Conservation (phyloP, 345 rosid species). For the Populus nigra region DNA sequence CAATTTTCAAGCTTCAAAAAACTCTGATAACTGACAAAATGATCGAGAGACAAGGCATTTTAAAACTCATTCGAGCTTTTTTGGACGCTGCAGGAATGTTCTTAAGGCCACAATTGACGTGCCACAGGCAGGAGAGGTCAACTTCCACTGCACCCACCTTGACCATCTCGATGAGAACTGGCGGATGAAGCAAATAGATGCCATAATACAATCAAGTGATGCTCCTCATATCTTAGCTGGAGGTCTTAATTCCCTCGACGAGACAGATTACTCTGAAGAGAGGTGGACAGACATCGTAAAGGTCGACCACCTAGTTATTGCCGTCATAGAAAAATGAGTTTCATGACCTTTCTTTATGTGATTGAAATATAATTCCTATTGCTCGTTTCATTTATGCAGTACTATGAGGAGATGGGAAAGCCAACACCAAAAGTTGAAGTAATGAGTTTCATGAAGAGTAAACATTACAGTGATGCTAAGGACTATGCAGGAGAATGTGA, state of each 20-base stretch:
- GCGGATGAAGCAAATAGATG: constrained; percentile 90
- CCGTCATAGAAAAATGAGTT: no score
- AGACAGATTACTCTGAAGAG: constrained; percentile 70
- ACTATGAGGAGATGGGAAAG: constrained; percentile 92
- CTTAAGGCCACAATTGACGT: constrained; percentile 80
- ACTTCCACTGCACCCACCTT: constrained; percentile 81
- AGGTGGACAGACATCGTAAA: constrained; percentile 88
- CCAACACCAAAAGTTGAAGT: constrained; percentile 84
- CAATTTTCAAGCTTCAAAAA: background rate
- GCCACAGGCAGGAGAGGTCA: constrained; percentile 72
- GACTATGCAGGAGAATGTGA: constrained; percentile 93
- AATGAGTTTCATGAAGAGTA: constrained; percentile 74
- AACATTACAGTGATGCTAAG: constrained; percentile 76
- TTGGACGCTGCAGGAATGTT: constrained; percentile 49
- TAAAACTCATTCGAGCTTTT: background rate
- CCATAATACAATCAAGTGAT: constrained; percentile 58
- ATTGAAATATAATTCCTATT: background rate
- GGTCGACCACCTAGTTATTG: constrained; percentile 31
- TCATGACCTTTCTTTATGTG: background rate
- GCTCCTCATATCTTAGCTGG: constrained; percentile 78
- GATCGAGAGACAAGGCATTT: no score
- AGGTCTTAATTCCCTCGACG: constrained; percentile 81
- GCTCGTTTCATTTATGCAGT: constrained; percentile 36
- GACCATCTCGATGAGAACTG: constrained; percentile 90
- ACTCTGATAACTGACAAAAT: background rate